Percentiles rank a stretch among this genome's conserved stretches.
phyloP scores from a whole-genome alignment of 2,329 filamentous ascomycete species.

The Scytalidium lignicola region DNA sequence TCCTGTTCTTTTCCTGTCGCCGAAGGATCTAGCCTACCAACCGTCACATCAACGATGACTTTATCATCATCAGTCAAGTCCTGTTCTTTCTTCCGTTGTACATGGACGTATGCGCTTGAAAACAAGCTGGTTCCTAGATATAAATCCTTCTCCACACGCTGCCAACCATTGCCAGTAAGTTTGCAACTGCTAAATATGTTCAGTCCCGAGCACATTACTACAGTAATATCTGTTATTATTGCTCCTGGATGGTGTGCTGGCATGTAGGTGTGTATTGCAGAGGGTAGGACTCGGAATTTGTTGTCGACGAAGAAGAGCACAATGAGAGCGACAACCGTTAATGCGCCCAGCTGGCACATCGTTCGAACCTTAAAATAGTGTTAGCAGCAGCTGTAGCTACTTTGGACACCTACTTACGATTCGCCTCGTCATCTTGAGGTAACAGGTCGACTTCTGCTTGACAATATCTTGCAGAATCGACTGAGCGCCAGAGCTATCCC shows the following conservation, averaged over 20 bases:
- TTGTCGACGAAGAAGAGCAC: conserved; percentile 62
- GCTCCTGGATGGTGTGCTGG: conserved; percentile 64
- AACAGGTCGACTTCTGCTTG: neutral
- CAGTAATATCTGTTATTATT: conserved; percentile 65
- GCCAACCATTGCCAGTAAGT: conserved; percentile 54
- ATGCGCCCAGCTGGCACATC: conserved; percentile 24
- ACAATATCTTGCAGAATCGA: neutral
- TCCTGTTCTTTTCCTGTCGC: conserved; percentile 44
- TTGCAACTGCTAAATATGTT: conserved; percentile 56
- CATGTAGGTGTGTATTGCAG: conserved; percentile 62
- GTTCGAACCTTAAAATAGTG: conserved; percentile 37
- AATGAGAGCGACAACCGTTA: conserved; percentile 44
- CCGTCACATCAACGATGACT: conserved; percentile 60
- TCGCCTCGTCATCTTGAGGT: conserved; percentile 27
- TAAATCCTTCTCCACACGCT: conserved; percentile 66
- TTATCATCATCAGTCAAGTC: conserved; percentile 56
- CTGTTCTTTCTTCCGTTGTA: conserved; percentile 65
- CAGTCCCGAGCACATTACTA: conserved; percentile 58
- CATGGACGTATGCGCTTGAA: conserved; percentile 60
- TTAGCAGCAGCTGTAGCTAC: conserved; percentile 1
- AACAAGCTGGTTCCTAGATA: conserved; percentile 61
- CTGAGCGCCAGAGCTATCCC: neutral
- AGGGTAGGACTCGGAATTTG: conserved; percentile 62
- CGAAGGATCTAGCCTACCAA: conserved; percentile 56
- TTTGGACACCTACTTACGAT: conserved; percentile 18